Percentiles rank a stretch among this genome's conserved stretches.
phyloP scores from a whole-genome alignment of 768 basidiomycete genomes.

The Daedaleopsis sinensis region DNA sequence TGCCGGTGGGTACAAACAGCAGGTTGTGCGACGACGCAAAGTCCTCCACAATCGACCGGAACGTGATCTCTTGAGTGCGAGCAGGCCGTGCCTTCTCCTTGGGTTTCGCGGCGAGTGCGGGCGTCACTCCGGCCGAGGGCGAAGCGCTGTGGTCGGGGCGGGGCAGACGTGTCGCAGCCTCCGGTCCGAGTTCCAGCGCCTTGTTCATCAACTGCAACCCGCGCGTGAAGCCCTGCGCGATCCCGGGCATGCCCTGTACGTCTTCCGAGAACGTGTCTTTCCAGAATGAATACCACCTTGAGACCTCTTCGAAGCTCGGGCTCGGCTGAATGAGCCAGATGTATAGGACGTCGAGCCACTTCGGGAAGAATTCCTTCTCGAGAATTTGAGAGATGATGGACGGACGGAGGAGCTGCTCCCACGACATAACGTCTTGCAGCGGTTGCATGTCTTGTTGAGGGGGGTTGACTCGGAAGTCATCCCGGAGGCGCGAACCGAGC shows the following conservation, averaged over 20 bases:
- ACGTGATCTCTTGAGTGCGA: constrained; percentile 82
- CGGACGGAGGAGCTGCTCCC: constrained; percentile 73
- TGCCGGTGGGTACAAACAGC: constrained; percentile 86
- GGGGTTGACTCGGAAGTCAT: constrained; percentile 90
- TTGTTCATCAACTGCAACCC: constrained; percentile 94
- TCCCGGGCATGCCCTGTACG: constrained; percentile 64
- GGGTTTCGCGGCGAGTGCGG: constrained; percentile 32
- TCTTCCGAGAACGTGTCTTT: constrained; percentile 74
- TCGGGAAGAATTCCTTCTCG: constrained; percentile 93
- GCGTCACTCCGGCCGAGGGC: constrained; percentile 25
- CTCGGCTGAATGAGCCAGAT: constrained; percentile 91
- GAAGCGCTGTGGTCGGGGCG: constrained; percentile 62
- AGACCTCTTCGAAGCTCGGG: constrained; percentile 90
- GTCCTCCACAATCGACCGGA: constrained; percentile 92
- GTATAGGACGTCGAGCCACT: constrained; percentile 92
- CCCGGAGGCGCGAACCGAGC: constrained; percentile 78
- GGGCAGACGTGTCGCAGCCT: constrained; percentile 67
- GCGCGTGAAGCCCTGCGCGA: constrained; percentile 80
- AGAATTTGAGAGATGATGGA: constrained; percentile 83
- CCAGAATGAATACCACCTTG: constrained; percentile 93
- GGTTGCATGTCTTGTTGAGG: constrained; percentile 87
- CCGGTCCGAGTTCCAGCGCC: constrained; percentile 83
- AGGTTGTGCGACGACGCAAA: constrained; percentile 83
- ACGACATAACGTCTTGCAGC: constrained; percentile 73
- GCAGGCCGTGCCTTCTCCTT: constrained; percentile 47